A percentile compares a stretch with the other conserved stretches of the same genome.
phyloP scores from a whole-genome alignment of 2,329 filamentous ascomycete genomes.

The Metarhizium rileyi region DNA sequence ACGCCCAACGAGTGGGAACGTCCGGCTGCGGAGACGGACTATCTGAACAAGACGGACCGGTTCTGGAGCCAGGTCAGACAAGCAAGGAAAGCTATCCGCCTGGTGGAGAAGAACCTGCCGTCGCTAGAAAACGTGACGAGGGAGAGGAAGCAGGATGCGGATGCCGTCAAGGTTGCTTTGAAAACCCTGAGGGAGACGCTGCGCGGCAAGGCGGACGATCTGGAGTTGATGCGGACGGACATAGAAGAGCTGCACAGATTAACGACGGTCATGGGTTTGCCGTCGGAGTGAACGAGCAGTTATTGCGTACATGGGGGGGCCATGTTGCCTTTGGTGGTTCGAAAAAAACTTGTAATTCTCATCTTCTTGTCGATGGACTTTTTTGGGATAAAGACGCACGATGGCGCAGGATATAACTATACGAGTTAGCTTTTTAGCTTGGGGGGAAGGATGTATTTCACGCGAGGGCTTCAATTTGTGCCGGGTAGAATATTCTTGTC shows the following conservation, averaged over 20 bases:
- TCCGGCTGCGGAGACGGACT: not conserved
- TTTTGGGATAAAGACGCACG: too few species aligned
- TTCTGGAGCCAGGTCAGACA: not conserved
- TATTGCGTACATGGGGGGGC: too few species aligned
- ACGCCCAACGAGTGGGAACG: not conserved
- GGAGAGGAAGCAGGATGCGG: not conserved
- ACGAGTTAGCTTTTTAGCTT: too few species aligned
- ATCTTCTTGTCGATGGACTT: too few species aligned
- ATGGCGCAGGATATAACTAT: too few species aligned
- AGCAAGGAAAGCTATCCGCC: not conserved
- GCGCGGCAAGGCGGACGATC: not conserved
- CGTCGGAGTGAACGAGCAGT: slow-evolving; percentile 15
- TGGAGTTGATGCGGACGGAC: not conserved
- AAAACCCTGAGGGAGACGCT: not conserved
- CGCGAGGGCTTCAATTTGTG: too few species aligned
- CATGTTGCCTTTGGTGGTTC: too few species aligned
- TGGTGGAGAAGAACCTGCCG: not conserved
- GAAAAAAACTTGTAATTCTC: too few species aligned
- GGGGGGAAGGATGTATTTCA: too few species aligned
- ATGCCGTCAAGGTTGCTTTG: not conserved
- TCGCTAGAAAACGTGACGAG: not conserved
- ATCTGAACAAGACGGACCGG: not conserved
- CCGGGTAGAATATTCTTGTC: too few species aligned
- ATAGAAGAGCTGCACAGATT: not conserved
- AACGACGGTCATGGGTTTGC: not conserved